Conservation (phyloP, 2,329 filamentous ascomycete genomes). For the Trichoderma koningiopsis region DNA sequence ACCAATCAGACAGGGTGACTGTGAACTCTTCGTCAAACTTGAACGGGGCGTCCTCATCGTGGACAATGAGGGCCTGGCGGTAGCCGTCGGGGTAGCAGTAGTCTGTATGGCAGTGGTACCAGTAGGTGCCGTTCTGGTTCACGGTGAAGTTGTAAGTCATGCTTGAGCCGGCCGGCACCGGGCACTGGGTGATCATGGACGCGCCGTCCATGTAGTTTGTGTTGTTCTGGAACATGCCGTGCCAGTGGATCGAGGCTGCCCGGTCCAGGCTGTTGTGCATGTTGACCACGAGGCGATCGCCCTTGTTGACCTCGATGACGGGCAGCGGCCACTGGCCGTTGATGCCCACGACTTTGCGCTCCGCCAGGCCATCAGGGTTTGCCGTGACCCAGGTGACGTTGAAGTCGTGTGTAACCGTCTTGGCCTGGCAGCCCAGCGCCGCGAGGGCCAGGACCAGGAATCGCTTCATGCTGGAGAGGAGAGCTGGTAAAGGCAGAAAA, state of each 20-base stretch:
- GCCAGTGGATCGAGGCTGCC: slow-evolving; percentile 58
- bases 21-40: slow-evolving; percentile 57
- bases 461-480: slow-evolving; percentile 2
- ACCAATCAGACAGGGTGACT: slow-evolving; percentile 63
- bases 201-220: slow-evolving; percentile 64
- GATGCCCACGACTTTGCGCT: slow-evolving; percentile 63
- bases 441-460: slow-evolving; percentile 11
- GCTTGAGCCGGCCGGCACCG: slow-evolving; percentile 52
- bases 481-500: not conserved
- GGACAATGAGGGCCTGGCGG: slow-evolving; percentile 57
- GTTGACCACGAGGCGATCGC: slow-evolving; percentile 54
- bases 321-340: slow-evolving; percentile 68
- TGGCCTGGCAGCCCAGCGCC: slow-evolving; percentile 28
- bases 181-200: slow-evolving; percentile 58
- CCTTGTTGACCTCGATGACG: slow-evolving; percentile 55
- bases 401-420: slow-evolving; percentile 58
- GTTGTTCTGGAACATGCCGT: slow-evolving; percentile 62
- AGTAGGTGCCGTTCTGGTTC: slow-evolving; percentile 61
- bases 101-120: slow-evolving; percentile 59
- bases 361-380: slow-evolving; percentile 60
- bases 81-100: slow-evolving; percentile 28
- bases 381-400: slow-evolving; percentile 63
- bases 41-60: slow-evolving; percentile 54
- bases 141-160: slow-evolving; percentile 63
- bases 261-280: slow-evolving; percentile 52